Base-by-base conservation (phyloP, 192 early-diverging fungal species). In the Dispira parvispora region DNA sequence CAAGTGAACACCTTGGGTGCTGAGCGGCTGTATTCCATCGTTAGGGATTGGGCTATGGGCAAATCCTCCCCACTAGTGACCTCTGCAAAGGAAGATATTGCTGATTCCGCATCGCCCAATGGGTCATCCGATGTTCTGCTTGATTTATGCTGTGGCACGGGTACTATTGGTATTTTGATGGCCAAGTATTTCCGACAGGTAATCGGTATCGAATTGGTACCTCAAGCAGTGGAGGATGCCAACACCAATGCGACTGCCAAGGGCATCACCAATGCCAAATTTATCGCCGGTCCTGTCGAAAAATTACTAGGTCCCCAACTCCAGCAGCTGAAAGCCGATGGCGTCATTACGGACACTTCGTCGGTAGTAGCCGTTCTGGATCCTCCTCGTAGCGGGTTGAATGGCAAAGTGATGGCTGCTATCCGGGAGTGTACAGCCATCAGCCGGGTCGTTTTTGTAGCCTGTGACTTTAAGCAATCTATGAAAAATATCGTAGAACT, bases 61-160 rank as follows among this genome's bases (percentile, higher is more conserved):
- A 52, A 63, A 16, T 52, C 43, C 23, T 25, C 54, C 9, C 66
- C 64, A 11, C 46, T 26, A 32, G 53, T 43, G 3, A 28, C 16
- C 3, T 44, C 27, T 16, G 25, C 18, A 43, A 23, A 16, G 2
- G n/a, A 49, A 64, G 68, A 50, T 69, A 67, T 62, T 61, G 64
- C 23, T 69, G 72, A 26, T 71, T 67, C 65, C 68, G 66, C 45
- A 64, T 63, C 44, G 44, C 63, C 66, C 43, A 25, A 62, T 8
- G 62, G 32, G 11, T 68, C 69, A 43, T 66, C 66, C 14, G 63
- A 79, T 8, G 73, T 83, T 16, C 65, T 83, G 16, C 68, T 89
- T 26, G 87, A 90, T 68, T 66, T 90, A 25, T 90, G 88, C 68
- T 90, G 88, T 73, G 88, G 88, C 16, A 90, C 88, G 18, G 88